Evolutionary conservation across 352 stramenopile genomes (phyloP), one percentile per base, ranked within the genome.

Genomic region (Saprolegnia parasitica): DNA sequence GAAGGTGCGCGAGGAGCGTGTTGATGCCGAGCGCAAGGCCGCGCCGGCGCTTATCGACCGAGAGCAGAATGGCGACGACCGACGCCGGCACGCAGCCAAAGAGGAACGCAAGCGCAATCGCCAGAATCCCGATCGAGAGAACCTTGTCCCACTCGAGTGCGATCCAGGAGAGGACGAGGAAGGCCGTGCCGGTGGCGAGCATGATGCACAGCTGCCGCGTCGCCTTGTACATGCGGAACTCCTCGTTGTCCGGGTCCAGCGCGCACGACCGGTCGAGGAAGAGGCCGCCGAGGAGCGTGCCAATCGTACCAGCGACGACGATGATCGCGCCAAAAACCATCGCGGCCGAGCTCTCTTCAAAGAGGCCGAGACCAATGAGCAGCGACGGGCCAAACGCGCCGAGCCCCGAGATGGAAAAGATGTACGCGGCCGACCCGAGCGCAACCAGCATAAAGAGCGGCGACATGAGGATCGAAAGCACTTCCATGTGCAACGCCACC

Each of bases 1-100:
- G 76, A 8, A 86, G 77, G 78, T 98, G 96, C 60, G 97, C 95
- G 40, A 96, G 73, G 8, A 98, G 74, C 50, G 86, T 96, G 76
- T 96, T 96, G 46, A 96, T 83, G 1, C 88, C 93, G 56, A 97
- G 83, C n/a, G 90, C 90, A 80, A 98, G 96, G 0, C 92, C 80
- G 40, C 93, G 86, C 46, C 91, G 84, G n/a, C 80, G 87, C 72
- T 86, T 81, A 11, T 93, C 87, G 58, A 98, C 97, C 0, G 93
- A 80, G 52, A 97, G 80, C 68, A 98, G 90, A 35, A 97, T 81
- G 18, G 83, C 85, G 62, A 97, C 85, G 56, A 89, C 97, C 67
- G 95, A 88, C 9, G 83, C 84, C 4, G 88, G 77, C 4, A 67
- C 58, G 29, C 58, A 67, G 5, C 58, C 58, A 56, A 67, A 67